Conservation (phyloP, 768 basidiomycete species). For the Lactarius evosmus region DNA sequence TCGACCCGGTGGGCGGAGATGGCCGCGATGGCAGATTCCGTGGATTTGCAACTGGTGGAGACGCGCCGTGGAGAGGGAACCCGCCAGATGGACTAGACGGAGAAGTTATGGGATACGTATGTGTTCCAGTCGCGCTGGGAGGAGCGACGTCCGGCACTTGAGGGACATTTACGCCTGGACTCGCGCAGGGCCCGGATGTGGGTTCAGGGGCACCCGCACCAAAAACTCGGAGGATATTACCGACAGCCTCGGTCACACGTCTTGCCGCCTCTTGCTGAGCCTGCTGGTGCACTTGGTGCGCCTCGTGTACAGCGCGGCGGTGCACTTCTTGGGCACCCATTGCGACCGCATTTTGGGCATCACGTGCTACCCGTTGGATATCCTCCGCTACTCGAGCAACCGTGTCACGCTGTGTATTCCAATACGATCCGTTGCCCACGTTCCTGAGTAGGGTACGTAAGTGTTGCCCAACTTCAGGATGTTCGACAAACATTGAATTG, state of each 20-base stretch:
- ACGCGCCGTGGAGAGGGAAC: background rate
- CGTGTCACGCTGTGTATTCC: constrained; percentile 58
- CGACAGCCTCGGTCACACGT: constrained; percentile 61
- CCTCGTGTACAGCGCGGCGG: background rate
- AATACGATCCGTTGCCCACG: constrained; percentile 63
- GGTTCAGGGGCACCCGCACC: constrained; percentile 31
- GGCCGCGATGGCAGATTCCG: background rate
- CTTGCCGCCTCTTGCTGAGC: constrained; percentile 65
- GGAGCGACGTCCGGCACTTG: background rate
- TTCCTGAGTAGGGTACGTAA: constrained; percentile 64
- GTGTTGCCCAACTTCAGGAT: constrained; percentile 70
- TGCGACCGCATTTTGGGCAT: constrained; percentile 34
- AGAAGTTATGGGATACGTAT: background rate
- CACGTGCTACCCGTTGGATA: constrained; percentile 46
- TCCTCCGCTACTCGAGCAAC: constrained; percentile 57
- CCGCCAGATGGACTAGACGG: background rate
- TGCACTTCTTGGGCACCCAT: constrained; percentile 35
- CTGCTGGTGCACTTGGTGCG: constrained; percentile 43
- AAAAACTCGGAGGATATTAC: constrained; percentile 55
- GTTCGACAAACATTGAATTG: constrained; percentile 51
- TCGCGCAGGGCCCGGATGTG: background rate
- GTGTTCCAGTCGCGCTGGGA: background rate
- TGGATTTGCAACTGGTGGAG: background rate
- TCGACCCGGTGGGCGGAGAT: background rate
- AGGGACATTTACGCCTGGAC: background rate